Base-by-base conservation (phyloP, 768 basidiomycete genomes). In the Rubroboletus pulcherrimus region DNA sequence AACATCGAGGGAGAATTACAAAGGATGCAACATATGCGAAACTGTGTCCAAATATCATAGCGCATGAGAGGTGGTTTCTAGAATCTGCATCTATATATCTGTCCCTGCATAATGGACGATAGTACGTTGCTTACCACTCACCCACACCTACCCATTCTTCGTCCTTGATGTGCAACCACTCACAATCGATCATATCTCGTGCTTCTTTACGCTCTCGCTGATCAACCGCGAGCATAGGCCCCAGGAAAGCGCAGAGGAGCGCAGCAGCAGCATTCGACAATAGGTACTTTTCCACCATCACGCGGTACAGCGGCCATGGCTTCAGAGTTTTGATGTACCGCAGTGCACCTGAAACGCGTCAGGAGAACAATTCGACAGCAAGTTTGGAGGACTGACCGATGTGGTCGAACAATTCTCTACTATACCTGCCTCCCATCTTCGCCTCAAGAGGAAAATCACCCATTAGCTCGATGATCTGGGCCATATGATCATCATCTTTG, bases 401-500 rank as follows among this genome's bases (percentile, higher is more conserved):
- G 60, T 82, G 79, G 61, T 90, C 91, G 69, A 96, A 96, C 58
- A 96, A 70, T 64, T 96, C 91, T 51, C 86, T 80, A 61, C 87
- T 89, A 69, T 87, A 93, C 64, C 84, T 87, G 33, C 94, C 93
- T 26, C 85, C 86, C 80, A 88, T 84, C 74, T 91, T 93, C 42
- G 87, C 78, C 47, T 84, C 81, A 29, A 85, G 64, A 14, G 83
- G 74, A 58, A 87, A 84, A 72, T 93, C 89, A 34, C 93, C 93
- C 55, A 95, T 74, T 10, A 97, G 77, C 75, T 97, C 94, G 53
- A 95, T 87, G 58, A 96, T 91, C 74, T 95, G 93, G 35, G 94
- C 94, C 81, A 95, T 84, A 63, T 97, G 94, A 69, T 98, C 96
- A 66, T 95, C 93, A 70, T 97, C 93, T 72, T 94, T 94, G 55